Conservation (phyloP, 2,329 filamentous ascomycete species). For the Cryphonectria nitschkei region DNA sequence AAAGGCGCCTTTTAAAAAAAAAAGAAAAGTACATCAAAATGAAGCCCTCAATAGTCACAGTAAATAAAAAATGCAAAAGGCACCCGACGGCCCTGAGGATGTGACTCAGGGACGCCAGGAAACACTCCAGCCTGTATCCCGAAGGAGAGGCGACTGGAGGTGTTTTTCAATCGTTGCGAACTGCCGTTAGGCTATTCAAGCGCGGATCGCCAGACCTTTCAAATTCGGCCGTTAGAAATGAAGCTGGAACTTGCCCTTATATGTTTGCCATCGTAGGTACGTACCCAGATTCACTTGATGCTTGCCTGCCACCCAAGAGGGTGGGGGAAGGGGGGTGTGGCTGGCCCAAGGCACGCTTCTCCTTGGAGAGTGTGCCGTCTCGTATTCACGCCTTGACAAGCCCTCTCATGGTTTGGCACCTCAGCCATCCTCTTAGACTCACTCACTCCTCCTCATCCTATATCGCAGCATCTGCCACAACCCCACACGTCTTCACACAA, state of each 20-base stretch:
- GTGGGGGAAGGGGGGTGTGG: neutral
- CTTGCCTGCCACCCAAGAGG: neutral
- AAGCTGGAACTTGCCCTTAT: neutral
- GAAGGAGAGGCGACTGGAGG: constrained; percentile 4
- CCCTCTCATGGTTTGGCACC: neutral
- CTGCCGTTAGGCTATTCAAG: neutral
- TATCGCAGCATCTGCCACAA: neutral
- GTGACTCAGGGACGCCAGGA: neutral
- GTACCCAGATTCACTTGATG: neutral
- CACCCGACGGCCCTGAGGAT: neutral
- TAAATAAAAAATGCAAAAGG: neutral
- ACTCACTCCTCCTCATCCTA: neutral
- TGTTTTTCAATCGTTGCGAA: neutral
- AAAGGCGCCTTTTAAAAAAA: neutral
- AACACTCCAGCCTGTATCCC: constrained; percentile 13
- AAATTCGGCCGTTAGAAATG: neutral
- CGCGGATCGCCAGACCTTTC: neutral
- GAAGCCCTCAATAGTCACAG: neutral
- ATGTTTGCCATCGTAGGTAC: neutral
- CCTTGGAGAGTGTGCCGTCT: neutral
- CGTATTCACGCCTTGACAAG: neutral
- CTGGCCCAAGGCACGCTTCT: neutral
- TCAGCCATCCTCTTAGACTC: neutral
- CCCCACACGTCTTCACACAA: neutral
- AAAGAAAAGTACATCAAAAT: neutral